These are phyloP conservation scores for Bipolaris victoriae DNA, from an alignment of 2,329 filamentous ascomycete species.

Conservation along the genomic window DNA sequence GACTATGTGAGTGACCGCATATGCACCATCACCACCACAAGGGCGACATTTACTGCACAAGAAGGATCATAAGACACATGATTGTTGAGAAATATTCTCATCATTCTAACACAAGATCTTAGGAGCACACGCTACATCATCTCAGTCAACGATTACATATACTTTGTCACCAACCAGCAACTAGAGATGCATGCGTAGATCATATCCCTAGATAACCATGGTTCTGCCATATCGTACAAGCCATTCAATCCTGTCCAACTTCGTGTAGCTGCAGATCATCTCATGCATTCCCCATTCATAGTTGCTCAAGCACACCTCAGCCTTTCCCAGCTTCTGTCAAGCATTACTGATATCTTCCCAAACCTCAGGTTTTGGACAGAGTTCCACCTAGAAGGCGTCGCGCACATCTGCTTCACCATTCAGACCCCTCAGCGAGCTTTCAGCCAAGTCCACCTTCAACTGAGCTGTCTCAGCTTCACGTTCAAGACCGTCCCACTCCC, in stretches of 20 bases:
- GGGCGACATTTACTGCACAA: neutral
- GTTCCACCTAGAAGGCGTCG: constrained; percentile 47
- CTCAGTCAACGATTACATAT: constrained; percentile 12
- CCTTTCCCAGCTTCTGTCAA: constrained; percentile 26
- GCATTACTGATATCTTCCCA: constrained; percentile 36
- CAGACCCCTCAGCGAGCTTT: constrained; percentile 52
- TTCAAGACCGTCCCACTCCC: constrained; percentile 56
- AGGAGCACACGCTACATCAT: constrained; percentile 7
- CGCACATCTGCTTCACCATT: constrained; percentile 50
- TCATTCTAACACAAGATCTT: neutral
- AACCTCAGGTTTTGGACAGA: no score
- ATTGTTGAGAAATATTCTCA: neutral
- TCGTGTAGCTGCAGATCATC: neutral
- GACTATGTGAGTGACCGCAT: constrained; percentile 30
- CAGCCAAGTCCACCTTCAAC: constrained; percentile 55
- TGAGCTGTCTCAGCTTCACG: constrained; percentile 54
- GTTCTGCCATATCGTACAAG: constrained; percentile 17
- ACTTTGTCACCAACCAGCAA: constrained; percentile 19
- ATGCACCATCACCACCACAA: neutral
- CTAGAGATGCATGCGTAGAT: constrained; percentile 8
- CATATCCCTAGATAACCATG: neutral
- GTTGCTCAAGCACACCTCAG: neutral
- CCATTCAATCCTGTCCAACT: neutral
- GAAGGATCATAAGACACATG: neutral
- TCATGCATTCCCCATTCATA: neutral